Conservation (phyloP, 768 basidiomycete species). For the Paxillus involutus region DNA sequence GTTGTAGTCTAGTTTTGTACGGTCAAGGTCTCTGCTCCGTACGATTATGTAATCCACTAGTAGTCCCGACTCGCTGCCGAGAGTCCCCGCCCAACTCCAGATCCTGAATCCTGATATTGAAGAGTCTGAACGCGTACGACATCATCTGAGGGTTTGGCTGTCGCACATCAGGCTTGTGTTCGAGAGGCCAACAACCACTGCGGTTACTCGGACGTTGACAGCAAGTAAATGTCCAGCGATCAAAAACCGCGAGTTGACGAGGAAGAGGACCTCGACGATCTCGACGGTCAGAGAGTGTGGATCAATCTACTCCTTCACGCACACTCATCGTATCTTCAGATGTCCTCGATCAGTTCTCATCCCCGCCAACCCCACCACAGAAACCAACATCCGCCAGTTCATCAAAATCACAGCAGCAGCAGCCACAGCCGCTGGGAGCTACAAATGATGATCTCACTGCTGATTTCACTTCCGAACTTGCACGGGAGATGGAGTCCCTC, state of each 20-base stretch:
- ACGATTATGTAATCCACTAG: too few relatives aligned
- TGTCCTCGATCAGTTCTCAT: conserved; percentile 47
- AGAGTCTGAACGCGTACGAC: too few relatives aligned
- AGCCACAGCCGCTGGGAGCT: background rate
- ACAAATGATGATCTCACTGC: conserved; percentile 15
- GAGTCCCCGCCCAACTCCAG: too few relatives aligned
- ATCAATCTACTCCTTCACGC: background rate
- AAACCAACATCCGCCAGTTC: conserved; percentile 12
- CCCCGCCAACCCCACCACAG: conserved; percentile 16
- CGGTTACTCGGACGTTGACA: too few relatives aligned
- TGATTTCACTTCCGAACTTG: conserved; percentile 41
- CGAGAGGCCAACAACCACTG: too few relatives aligned
- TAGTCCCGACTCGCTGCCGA: too few relatives aligned
- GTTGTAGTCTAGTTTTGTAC: too few relatives aligned
- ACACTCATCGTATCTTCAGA: conserved; percentile 32
- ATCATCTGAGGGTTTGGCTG: too few relatives aligned
- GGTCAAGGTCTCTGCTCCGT: too few relatives aligned
- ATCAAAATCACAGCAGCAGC: conserved; percentile 16
- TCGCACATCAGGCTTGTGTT: too few relatives aligned
- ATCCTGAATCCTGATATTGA: too few relatives aligned
- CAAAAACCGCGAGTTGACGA: conserved; percentile 27
- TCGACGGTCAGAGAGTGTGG: conserved; percentile 35
- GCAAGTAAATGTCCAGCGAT: conserved; percentile 7
- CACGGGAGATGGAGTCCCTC: conserved; percentile 44
- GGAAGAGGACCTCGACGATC: conserved; percentile 41